phyloP scores from a whole-genome alignment of 345 rosid genomes.

The Firmiana major region DNA sequence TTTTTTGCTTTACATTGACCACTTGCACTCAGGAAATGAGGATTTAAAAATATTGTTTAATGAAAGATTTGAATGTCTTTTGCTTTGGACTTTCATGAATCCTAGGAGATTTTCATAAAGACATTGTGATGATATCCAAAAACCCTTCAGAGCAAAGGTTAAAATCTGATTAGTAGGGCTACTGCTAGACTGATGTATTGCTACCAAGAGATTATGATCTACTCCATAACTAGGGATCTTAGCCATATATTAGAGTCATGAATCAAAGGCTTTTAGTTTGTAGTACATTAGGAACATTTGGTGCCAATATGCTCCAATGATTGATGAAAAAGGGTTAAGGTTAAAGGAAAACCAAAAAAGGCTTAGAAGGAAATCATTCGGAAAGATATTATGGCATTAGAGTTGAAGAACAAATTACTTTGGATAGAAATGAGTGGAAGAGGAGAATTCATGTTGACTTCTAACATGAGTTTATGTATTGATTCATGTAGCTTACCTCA shows the following conservation, averaged over 20 bases:
- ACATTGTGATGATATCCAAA: not conserved
- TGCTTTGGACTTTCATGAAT: not conserved
- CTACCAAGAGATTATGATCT: not conserved
- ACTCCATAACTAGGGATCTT: not conserved
- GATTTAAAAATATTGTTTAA: not conserved
- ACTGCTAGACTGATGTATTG: too few relatives aligned
- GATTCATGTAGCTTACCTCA: too few relatives aligned
- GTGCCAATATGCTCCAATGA: not conserved
- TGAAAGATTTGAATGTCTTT: not conserved
- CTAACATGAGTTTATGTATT: too few relatives aligned
- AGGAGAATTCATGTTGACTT: too few relatives aligned
- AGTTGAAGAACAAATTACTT: too few relatives aligned
- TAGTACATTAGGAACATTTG: not conserved
- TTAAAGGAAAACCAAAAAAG: too few relatives aligned
- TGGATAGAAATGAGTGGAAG: too few relatives aligned
- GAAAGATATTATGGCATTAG: too few relatives aligned
- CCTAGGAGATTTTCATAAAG: too few relatives aligned
- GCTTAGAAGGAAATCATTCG: too few relatives aligned
- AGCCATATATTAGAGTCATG: not conserved
- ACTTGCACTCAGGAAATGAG: not conserved
- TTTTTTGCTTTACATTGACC: not conserved
- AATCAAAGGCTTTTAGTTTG: not conserved
- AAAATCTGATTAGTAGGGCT: not conserved
- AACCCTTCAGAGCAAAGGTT: not conserved
- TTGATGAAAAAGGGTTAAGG: too few relatives aligned